phyloP scores from a whole-genome alignment of 1,284 basidiomycete species.

The Trametes sp. region DNA sequence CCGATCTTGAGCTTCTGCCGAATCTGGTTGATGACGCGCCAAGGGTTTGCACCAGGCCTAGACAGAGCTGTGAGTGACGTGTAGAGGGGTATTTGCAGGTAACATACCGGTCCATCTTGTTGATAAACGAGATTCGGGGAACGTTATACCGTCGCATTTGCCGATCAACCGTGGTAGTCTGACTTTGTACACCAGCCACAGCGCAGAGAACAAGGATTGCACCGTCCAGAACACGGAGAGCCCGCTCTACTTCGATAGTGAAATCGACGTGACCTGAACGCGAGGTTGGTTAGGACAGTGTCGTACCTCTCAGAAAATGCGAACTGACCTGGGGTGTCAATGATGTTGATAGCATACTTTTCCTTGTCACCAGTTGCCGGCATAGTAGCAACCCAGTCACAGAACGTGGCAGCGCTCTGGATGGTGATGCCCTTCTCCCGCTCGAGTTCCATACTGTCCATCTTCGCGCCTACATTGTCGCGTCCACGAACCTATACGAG shows the following conservation, averaged over 20 bases:
- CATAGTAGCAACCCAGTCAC: constrained; percentile 89
- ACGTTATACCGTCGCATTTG: constrained; percentile 99
- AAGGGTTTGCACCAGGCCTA: constrained; percentile 96
- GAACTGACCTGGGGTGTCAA: constrained; percentile 91
- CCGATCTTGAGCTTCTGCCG: constrained; percentile 91
- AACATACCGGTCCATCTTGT: constrained; percentile 95
- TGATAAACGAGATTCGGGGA: constrained; percentile 96
- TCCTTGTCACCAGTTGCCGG: constrained; percentile 72
- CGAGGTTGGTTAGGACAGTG: constrained; percentile 8
- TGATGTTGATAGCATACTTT: constrained; percentile 97
- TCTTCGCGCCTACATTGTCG: constrained; percentile 97
- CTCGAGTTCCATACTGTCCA: constrained; percentile 99
- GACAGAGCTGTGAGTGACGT: background rate
- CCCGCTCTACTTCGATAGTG: constrained; percentile 98
- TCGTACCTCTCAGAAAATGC: background rate
- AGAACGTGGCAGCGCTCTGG: constrained; percentile 98
- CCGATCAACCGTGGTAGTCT: constrained; percentile 98
- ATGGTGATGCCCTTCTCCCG: constrained; percentile 99
- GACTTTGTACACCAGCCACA: constrained; percentile 95
- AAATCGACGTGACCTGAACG: constrained; percentile 96
- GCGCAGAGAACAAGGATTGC: constrained; percentile 97
- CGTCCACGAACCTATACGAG: constrained; percentile 79
- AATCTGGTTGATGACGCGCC: constrained; percentile 94
- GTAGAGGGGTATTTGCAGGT: background rate
- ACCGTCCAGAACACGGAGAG: constrained; percentile 95